Conservation (phyloP, 140 eudicot species). For the Bidens hawaiensis region DNA sequence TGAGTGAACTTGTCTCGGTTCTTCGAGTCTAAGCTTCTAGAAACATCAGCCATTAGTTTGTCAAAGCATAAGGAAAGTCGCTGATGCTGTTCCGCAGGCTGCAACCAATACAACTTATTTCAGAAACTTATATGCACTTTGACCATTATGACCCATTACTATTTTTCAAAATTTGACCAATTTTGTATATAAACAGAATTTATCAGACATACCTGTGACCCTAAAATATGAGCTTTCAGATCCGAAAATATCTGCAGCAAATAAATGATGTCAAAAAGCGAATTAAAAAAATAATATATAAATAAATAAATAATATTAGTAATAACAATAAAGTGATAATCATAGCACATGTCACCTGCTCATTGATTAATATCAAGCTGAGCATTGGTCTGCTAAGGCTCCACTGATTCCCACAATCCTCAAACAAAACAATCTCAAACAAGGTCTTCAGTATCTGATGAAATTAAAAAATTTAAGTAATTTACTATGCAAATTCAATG, state of each 20-base stretch:
- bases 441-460: constrained; percentile 80
- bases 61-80: constrained; percentile 80
- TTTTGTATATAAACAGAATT: not conserved
- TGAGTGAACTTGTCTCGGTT: constrained; percentile 90
- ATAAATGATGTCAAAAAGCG: constrained; percentile 10
- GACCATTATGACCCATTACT: not conserved
- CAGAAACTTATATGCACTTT: not conserved
- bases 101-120: constrained; percentile 28
- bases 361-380: constrained; percentile 85
- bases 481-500: not conserved
- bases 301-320: not conserved
- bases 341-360: constrained; percentile 47
- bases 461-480: constrained; percentile 1
- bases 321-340: not conserved
- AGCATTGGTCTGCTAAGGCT: constrained; percentile 94
- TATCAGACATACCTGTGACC: constrained; percentile 65
- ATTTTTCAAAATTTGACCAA: not conserved
- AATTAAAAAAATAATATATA: not conserved
- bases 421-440: constrained; percentile 91
- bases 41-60: constrained; percentile 72
- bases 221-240: constrained; percentile 77
- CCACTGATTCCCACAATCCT: constrained; percentile 87
- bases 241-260: constrained; percentile 73
- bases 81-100: constrained; percentile 92
- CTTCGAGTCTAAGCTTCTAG: constrained; percentile 82